Evolutionary conservation across 116 monocot species (phyloP).

Genomic region (Posidonia oceanica): DNA sequence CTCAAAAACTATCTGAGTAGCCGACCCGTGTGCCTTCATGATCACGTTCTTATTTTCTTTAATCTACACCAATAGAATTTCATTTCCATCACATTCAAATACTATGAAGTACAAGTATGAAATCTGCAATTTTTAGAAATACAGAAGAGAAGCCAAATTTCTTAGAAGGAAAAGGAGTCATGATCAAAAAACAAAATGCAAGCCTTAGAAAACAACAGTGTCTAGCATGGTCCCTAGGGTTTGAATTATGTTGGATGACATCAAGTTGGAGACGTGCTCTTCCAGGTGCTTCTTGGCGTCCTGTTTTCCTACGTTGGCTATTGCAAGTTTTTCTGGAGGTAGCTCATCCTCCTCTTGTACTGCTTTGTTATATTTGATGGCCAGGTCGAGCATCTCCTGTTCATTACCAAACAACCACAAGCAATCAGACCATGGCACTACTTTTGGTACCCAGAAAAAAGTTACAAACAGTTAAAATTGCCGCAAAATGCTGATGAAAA

Average conservation of each 20-base stretch:
- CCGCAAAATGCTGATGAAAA: background rate
- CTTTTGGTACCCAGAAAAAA: background rate
- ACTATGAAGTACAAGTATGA: no score
- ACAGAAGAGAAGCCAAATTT: background rate
- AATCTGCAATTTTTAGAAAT: no score
- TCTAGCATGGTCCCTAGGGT: conserved; percentile 88
- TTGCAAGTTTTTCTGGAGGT: conserved; percentile 86
- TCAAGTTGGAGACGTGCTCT: conserved; percentile 83
- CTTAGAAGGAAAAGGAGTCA: background rate
- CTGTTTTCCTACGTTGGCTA: conserved; percentile 85
- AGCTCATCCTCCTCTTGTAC: conserved; percentile 93
- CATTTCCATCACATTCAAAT: no score
- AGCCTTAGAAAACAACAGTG: conserved; percentile 69
- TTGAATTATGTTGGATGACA: conserved; percentile 95
- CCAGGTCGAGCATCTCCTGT: conserved; percentile 83
- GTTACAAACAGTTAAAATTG: background rate
- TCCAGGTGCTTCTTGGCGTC: conserved; percentile 96
- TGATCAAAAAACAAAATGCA: background rate
- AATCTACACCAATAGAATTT: no score
- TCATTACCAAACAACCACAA: conserved; percentile 1
- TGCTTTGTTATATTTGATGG: conserved; percentile 89
- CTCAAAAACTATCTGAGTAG: no score
- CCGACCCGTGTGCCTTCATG: no score
- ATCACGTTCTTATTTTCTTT: no score
- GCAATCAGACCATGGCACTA: background rate